Percentiles rank a stretch among this genome's conserved stretches.
Conservation (phyloP, 129 eudicot species). For the Arctium minus region DNA sequence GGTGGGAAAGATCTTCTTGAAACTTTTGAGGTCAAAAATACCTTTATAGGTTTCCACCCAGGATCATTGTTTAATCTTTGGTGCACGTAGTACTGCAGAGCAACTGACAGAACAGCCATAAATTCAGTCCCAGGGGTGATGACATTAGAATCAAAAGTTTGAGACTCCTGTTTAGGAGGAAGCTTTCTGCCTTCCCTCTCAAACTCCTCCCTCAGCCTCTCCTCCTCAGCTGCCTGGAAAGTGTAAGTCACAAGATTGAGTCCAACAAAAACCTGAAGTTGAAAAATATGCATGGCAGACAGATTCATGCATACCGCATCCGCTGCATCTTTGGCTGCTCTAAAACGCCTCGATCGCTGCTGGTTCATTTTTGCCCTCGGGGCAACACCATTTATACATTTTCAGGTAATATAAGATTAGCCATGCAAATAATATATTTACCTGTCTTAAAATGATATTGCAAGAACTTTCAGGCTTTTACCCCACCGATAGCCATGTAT, state of each 20-base stretch:
- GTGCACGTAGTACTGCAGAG: constrained; percentile 76
- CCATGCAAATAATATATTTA: not conserved
- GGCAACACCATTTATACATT: constrained; percentile 61
- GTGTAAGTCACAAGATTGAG: not conserved
- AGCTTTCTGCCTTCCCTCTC: constrained; percentile 82
- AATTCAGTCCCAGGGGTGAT: constrained; percentile 86
- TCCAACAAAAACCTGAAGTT: not conserved
- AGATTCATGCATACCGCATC: constrained; percentile 50
- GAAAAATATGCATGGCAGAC: not conserved
- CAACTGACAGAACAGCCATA: constrained; percentile 70
- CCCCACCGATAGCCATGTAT: constrained; percentile 83
- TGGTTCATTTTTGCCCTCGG: constrained; percentile 93
- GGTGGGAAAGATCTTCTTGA: not conserved
- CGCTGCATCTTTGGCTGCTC: constrained; percentile 84
- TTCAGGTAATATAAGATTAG: constrained; percentile 5
- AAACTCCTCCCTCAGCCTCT: constrained; percentile 61
- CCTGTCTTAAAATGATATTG: not conserved
- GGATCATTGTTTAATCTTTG: constrained; percentile 75
- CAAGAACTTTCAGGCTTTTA: not conserved
- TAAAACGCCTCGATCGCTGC: constrained; percentile 78
- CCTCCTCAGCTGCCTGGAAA: constrained; percentile 85
- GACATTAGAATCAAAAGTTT: constrained; percentile 72
- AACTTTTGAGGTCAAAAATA: constrained; percentile 21
- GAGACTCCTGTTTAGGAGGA: constrained; percentile 67
- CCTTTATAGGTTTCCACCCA: constrained; percentile 81